Percentiles rank a stretch among this genome's conserved stretches.
These are phyloP conservation scores for Pseudozyma hubeiensis DNA, from an alignment of 1,284 basidiomycete species.

Conservation along the genomic window DNA sequence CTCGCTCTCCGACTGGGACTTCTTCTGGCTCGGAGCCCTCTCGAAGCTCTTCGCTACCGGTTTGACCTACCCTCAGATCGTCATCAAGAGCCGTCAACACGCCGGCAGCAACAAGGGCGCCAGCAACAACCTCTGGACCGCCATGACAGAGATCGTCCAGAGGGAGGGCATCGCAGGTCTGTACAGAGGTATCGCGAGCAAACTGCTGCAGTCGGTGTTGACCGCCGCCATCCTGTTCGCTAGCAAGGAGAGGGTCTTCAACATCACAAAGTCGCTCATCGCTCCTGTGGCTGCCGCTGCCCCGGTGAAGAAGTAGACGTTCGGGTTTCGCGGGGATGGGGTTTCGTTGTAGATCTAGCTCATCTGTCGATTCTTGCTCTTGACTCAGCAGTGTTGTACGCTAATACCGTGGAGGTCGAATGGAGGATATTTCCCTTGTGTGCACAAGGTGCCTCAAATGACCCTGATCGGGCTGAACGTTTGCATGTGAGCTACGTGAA, in stretches of 20 bases:
- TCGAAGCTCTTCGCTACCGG: slow-evolving; percentile 66
- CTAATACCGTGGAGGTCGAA: not conserved
- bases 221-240: slow-evolving; percentile 68
- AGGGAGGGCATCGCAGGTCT: slow-evolving; percentile 63
- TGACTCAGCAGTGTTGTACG: not conserved
- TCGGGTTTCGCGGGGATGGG: too few relatives aligned
- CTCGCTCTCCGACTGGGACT: slow-evolving; percentile 63
- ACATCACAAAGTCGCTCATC: slow-evolving; percentile 49
- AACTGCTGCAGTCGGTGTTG: slow-evolving; percentile 65
- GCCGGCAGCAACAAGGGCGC: slow-evolving; percentile 55
- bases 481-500: too few relatives aligned
- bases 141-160: slow-evolving; percentile 67
- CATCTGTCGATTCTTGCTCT: too few relatives aligned
- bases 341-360: too few relatives aligned
- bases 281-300: slow-evolving; percentile 38
- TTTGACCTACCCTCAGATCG: slow-evolving; percentile 68
- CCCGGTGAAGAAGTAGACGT: slow-evolving; percentile 33
- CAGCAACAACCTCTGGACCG: slow-evolving; percentile 64
- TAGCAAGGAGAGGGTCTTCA: slow-evolving; percentile 66
- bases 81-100: slow-evolving; percentile 68
- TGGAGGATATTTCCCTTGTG: too few relatives aligned
- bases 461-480: too few relatives aligned
- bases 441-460: too few relatives aligned
- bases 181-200: slow-evolving; percentile 66
- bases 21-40: slow-evolving; percentile 67